phyloP scores from a whole-genome alignment of 1,284 basidiomycete species.

The Heliocybe sulcata region DNA sequence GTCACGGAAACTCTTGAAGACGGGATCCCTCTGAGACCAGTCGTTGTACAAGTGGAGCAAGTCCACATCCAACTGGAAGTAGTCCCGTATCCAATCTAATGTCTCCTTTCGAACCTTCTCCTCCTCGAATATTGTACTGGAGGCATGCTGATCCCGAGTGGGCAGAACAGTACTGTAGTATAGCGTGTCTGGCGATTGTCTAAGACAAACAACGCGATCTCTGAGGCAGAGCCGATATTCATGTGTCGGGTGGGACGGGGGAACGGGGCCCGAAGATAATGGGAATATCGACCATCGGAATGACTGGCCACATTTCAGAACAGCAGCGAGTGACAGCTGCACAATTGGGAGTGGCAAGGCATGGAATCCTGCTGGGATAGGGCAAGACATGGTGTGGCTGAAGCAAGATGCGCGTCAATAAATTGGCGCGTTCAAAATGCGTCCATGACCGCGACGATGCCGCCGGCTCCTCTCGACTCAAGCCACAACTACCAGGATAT shows the following conservation, averaged over 20 bases:
- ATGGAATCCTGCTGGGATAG: constrained; percentile 38
- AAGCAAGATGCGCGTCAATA: not conserved
- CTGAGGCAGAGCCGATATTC: constrained; percentile 73
- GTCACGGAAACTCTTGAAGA: constrained; percentile 61
- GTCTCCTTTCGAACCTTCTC: constrained; percentile 52
- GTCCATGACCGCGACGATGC: not conserved
- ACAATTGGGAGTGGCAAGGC: constrained; percentile 49
- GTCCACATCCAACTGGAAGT: constrained; percentile 85
- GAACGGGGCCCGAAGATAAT: constrained; percentile 17
- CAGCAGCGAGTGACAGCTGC: constrained; percentile 65
- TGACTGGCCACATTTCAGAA: constrained; percentile 75
- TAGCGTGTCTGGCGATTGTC: constrained; percentile 62
- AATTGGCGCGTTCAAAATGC: not conserved
- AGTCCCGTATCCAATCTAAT: constrained; percentile 72
- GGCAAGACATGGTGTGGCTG: constrained; percentile 8
- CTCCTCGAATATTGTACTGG: constrained; percentile 20
- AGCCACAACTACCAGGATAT: not conserved
- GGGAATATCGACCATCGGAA: constrained; percentile 69
- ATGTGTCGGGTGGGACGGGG: constrained; percentile 23
- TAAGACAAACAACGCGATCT: constrained; percentile 79
- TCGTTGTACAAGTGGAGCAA: constrained; percentile 68
- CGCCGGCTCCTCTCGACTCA: not conserved
- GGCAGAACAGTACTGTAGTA: constrained; percentile 60
- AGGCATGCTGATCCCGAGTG: constrained; percentile 3
- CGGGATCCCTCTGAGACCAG: constrained; percentile 73